A percentile compares a stretch with the other conserved stretches of the same genome.
Conservation (phyloP, 2,329 filamentous ascomycete species). For the Ophiostoma pallidulum region DNA sequence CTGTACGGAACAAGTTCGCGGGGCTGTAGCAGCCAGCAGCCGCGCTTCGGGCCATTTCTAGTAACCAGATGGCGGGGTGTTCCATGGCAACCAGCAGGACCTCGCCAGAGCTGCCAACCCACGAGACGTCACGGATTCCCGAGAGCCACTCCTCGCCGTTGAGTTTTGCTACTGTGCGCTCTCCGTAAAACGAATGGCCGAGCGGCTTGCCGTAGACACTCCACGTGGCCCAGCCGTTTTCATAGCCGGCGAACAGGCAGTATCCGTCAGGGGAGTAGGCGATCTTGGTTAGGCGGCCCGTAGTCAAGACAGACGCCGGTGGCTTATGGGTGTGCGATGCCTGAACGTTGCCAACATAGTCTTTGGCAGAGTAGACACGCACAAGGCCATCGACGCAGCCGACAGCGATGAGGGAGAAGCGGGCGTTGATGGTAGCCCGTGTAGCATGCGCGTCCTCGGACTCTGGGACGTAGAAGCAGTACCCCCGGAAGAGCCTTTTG, state of each 20-base stretch:
- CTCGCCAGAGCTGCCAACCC: slow-evolving; percentile 82
- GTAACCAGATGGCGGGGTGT: slow-evolving; percentile 71
- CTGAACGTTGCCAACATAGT: slow-evolving; percentile 89
- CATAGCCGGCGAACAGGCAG: slow-evolving; percentile 87
- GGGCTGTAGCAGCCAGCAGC: slow-evolving; percentile 85
- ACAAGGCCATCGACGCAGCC: slow-evolving; percentile 73
- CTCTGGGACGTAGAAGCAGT: slow-evolving; percentile 76
- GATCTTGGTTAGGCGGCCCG: slow-evolving; percentile 65
- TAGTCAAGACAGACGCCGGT: slow-evolving; percentile 55
- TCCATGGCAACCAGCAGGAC: slow-evolving; percentile 62
- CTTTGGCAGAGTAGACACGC: slow-evolving; percentile 82
- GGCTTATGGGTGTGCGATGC: slow-evolving; percentile 69
- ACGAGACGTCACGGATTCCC: slow-evolving; percentile 67
- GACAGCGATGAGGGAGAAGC: slow-evolving; percentile 87
- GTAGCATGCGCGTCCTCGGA: slow-evolving; percentile 51
- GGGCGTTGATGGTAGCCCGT: slow-evolving; percentile 78
- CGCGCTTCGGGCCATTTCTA: slow-evolving; percentile 93
- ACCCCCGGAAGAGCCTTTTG: slow-evolving; percentile 72
- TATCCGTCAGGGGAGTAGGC: slow-evolving; percentile 93
- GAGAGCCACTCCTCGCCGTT: slow-evolving; percentile 80
- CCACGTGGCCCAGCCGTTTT: slow-evolving; percentile 91
- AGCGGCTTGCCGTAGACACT: slow-evolving; percentile 92
- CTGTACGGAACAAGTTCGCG: slow-evolving; percentile 79
- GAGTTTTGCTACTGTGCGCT: slow-evolving; percentile 50
- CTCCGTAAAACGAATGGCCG: slow-evolving; percentile 70